These are phyloP conservation scores for Schoenoplectus triqueter DNA, from an alignment of 202 grass and related monocot genomes.

Conservation along the genomic window DNA sequence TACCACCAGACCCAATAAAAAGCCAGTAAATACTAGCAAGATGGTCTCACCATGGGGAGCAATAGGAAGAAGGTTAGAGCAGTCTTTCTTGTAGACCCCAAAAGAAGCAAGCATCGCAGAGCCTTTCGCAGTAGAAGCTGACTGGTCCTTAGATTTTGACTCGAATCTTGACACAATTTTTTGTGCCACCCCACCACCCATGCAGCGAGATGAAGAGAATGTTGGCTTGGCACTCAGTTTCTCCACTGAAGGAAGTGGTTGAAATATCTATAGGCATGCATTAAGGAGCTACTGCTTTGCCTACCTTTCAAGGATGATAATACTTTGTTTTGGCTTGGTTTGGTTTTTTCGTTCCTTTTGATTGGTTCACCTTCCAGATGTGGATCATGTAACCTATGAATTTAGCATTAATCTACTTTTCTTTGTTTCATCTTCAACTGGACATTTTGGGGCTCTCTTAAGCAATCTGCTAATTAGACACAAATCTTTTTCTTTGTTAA, in stretches of 20 bases:
- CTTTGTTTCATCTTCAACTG: neutral
- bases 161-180: constrained; percentile 28
- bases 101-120: constrained; percentile 53
- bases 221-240: constrained; percentile 52
- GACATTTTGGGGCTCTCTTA: neutral
- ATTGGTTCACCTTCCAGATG: constrained; percentile 1
- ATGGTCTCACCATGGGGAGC: constrained; percentile 62
- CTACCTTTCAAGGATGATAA: neutral
- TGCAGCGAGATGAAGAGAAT: constrained; percentile 43
- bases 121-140: constrained; percentile 47
- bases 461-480: neutral
- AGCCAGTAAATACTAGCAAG: constrained; percentile 22
- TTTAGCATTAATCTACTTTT: neutral
- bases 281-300: constrained; percentile 51
- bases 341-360: constrained; percentile 8
- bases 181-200: constrained; percentile 23
- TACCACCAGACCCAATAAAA: constrained; percentile 9
- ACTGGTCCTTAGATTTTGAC: constrained; percentile 47
- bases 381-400: neutral
- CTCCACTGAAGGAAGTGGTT: constrained; percentile 68
- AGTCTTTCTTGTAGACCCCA: constrained; percentile 53
- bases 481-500: neutral
- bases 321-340: neutral
- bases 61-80: constrained; percentile 48
- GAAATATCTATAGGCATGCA: constrained; percentile 69